Base-by-base conservation (phyloP, 176 grass and related monocot species). In the Eremochloa ophiuroides region DNA sequence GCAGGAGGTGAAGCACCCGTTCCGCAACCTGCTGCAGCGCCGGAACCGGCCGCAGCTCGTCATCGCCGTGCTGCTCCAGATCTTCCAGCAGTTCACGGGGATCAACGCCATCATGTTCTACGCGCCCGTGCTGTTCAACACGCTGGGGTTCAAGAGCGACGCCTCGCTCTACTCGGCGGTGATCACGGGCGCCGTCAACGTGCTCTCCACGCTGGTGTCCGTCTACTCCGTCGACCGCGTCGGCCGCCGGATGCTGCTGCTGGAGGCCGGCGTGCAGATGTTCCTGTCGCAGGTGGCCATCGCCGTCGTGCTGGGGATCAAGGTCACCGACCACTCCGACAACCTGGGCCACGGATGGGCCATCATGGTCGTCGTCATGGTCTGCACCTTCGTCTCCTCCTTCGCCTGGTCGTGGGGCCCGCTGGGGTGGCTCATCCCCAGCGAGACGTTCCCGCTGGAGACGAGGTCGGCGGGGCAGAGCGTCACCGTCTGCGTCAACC, bases 71-170 rank as follows among this genome's bases (percentile, higher is more conserved):
- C 85, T 92, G 20, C 94, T 97, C 80, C 94, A 92, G 94, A 85
- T 94, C 73, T 97, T 97, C 85, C 94, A 97, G 72, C 94, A 97
- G 84, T 91, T 94, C 69, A 97, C 94, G 0, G 94, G 94, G 2
- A 97, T 97, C 87, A 97, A 97, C 60, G 92, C 94, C 65, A 97
- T 97, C 94, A 97, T 97, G 92, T 97, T 97, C 92, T 97, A 97
- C 83, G 94, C 94, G 20, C 92, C 94, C 4, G 94, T 97, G 39
- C 90, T 97, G 26, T 97, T 97, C 87, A 94, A 81, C 85, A 97
- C 95, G 15, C 90, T 97, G 0, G 95, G 95, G 2, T 97, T 94
- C 85, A 94, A 93, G 88, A 94, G 26, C 81, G 90, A 93, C 41
- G 92, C 95, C 1, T 65, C 92, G 37, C 95, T 97, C 51, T 97